phyloP scores from a whole-genome alignment of 2,329 filamentous ascomycete species.

The Davidsoniella neocaledoniae region DNA sequence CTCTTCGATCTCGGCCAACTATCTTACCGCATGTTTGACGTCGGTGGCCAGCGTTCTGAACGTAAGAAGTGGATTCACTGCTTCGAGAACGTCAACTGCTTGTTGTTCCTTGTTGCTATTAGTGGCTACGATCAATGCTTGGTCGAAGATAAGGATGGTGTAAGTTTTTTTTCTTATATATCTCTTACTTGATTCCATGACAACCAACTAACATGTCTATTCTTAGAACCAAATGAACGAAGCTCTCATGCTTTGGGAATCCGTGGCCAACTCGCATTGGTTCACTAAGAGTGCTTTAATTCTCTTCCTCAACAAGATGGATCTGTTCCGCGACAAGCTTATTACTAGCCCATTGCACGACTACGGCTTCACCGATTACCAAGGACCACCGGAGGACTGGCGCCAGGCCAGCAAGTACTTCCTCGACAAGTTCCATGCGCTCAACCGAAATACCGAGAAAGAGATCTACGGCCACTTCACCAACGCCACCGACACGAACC shows the following conservation, averaged over 20 bases:
- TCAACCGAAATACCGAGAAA: conserved; percentile 53
- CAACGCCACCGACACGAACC: conserved; percentile 49
- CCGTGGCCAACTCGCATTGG: conserved; percentile 73
- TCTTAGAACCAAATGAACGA: conserved; percentile 78
- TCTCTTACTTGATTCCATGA: not conserved
- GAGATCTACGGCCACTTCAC: conserved; percentile 48
- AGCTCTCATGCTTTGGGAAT: conserved; percentile 73
- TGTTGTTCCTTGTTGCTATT: conserved; percentile 86
- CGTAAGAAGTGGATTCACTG: conserved; percentile 99
- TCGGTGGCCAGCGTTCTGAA: conserved; percentile 87
- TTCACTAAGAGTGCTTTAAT: conserved; percentile 69
- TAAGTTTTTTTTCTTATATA: conserved; percentile 32
- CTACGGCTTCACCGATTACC: conserved; percentile 64
- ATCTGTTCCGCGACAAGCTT: conserved; percentile 67
- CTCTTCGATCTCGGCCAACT: conserved; percentile 82
- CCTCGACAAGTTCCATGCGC: conserved; percentile 60
- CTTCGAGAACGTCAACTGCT: conserved; percentile 91
- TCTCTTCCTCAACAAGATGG: conserved; percentile 77
- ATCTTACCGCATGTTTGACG: conserved; percentile 95
- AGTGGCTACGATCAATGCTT: conserved; percentile 94
- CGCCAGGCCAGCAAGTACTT: conserved; percentile 68
- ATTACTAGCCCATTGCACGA: conserved; percentile 51
- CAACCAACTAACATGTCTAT: conserved; percentile 13
- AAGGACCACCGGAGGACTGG: conserved; percentile 52
- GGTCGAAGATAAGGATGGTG: conserved; percentile 89